Base-by-base conservation (phyloP, 768 basidiomycete genomes). In the Holtermanniella nyarrowii region DNA sequence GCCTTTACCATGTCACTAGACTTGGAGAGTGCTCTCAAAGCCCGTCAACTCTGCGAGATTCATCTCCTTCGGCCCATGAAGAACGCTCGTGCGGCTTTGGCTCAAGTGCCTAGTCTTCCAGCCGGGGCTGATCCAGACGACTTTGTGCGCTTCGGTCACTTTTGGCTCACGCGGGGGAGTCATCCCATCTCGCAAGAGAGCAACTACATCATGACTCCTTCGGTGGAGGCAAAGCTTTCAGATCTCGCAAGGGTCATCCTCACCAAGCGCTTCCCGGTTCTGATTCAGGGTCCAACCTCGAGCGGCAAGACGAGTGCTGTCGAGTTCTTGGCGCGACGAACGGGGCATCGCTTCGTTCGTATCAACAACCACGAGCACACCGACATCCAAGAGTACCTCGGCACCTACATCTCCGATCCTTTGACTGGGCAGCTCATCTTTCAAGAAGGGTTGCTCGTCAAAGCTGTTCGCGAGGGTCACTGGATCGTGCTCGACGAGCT, bases 351-450 rank as follows among this genome's bases (percentile, higher is more conserved):
- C 27, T 97, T 96, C 71, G 82, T 99, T 25, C 86, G 95, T 39
- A 96, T 99, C 77, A 99, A 99, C 75, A 99, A 99, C 63, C 95
- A 99, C 73, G 95, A 99, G 57, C 95, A 97, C 65, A 99, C 95
- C 4, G 95, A 99, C 57, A 95, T 99, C 46, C 95, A 99, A 65
- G 95, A 99, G 68, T 99, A 99, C 65, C 78, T 97, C 43, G 95
- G 95, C 2, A 89, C 89, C 0, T 99, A 99, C 65, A 82, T 91
- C 21, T 91, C 95, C 2, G 90, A 97, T 69, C 82, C 89, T 5
- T 67, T 78, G 13, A 88, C 89, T 0, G 95, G 95, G n/a, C 91
- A 88, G 71, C 79, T 97, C 14, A 82, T 87, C 7, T 97, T 95
- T 74, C 85, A 84, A 60, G 95, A 99, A 67, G 95, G 95, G 7